Evolutionary conservation across 768 basidiomycete species (phyloP).

Genomic region (Podaxis sp.): DNA sequence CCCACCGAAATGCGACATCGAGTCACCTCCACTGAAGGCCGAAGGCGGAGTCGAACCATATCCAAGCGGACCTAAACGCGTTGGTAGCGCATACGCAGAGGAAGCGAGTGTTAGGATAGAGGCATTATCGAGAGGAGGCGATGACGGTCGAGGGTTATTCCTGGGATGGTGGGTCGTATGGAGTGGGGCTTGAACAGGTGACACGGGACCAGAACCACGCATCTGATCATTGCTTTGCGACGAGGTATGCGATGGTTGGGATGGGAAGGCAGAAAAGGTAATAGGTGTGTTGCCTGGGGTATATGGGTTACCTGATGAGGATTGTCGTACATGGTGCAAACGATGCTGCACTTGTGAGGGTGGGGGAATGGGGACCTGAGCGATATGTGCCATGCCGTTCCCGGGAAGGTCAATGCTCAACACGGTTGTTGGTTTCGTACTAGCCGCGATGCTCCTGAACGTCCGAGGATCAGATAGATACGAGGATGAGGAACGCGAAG

Average conservation of each 20-base stretch:
- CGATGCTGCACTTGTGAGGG: slow-evolving; percentile 51
- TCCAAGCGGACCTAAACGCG: slow-evolving; percentile 42
- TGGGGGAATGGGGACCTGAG: slow-evolving; percentile 73
- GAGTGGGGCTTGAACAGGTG: slow-evolving; percentile 72
- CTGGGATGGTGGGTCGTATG: slow-evolving; percentile 93
- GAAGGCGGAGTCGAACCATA: slow-evolving; percentile 41
- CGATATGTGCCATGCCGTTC: slow-evolving; percentile 88
- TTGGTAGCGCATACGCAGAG: slow-evolving; percentile 81
- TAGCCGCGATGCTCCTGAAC: slow-evolving; percentile 79
- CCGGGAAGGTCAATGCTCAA: slow-evolving; percentile 84
- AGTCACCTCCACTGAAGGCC: slow-evolving; percentile 41
- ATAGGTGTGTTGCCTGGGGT: slow-evolving; percentile 39
- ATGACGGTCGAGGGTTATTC: slow-evolving; percentile 92
- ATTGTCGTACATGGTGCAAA: slow-evolving; percentile 60
- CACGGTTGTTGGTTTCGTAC: slow-evolving; percentile 93
- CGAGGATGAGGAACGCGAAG: slow-evolving; percentile 80
- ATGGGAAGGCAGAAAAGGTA: slow-evolving; percentile 68
- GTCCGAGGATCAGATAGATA: slow-evolving; percentile 81
- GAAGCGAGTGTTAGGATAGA: slow-evolving; percentile 92
- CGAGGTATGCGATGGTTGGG: slow-evolving; percentile 40
- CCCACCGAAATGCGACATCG: slow-evolving; percentile 71
- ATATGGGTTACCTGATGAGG: slow-evolving; percentile 48
- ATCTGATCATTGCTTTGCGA: slow-evolving; percentile 30
- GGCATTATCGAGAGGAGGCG: slow-evolving; percentile 89
- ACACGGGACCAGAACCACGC: slow-evolving; percentile 28